A percentile compares a stretch with the other conserved stretches of the same genome.
Conservation (phyloP, 2,329 filamentous ascomycete species). For the Verticillium nubilum region DNA sequence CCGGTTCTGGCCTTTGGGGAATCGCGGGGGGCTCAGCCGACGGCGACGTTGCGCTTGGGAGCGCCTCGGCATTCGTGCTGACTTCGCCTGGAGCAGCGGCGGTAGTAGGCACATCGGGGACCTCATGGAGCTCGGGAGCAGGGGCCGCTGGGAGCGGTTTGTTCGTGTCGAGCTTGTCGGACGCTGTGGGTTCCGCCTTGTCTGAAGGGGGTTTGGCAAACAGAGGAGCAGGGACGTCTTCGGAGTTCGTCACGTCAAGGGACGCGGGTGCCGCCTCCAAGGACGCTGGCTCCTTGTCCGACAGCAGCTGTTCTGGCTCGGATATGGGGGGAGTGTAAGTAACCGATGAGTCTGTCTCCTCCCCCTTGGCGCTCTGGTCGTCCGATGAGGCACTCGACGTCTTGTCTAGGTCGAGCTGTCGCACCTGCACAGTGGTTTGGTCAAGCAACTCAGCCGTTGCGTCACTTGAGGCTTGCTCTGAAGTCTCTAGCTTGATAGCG, state of each 20-base stretch:
- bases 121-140: slow-evolving; percentile 7
- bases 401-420: not conserved
- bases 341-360: not conserved
- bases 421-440: not conserved
- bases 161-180: not conserved
- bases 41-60: not conserved
- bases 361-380: not conserved
- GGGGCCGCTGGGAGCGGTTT: not conserved
- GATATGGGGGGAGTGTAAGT: not conserved
- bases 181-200: slow-evolving; percentile 1
- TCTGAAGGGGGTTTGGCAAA: slow-evolving; percentile 37
- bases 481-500: not conserved
- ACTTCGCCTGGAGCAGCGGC: not conserved
- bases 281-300: not conserved
- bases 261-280: not conserved
- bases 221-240: slow-evolving; percentile 64
- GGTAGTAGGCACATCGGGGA: slow-evolving; percentile 4
- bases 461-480: not conserved
- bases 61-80: not conserved
- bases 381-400: not conserved
- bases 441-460: not conserved
- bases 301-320: not conserved
- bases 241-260: slow-evolving; percentile 29
- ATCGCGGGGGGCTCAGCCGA: slow-evolving; percentile 11
- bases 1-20: slow-evolving; percentile 9